Percentiles rank a stretch among this genome's conserved stretches.
Evolutionary conservation across 129 eudicot species (phyloP).

Genomic region (Saussurea involucrata): DNA sequence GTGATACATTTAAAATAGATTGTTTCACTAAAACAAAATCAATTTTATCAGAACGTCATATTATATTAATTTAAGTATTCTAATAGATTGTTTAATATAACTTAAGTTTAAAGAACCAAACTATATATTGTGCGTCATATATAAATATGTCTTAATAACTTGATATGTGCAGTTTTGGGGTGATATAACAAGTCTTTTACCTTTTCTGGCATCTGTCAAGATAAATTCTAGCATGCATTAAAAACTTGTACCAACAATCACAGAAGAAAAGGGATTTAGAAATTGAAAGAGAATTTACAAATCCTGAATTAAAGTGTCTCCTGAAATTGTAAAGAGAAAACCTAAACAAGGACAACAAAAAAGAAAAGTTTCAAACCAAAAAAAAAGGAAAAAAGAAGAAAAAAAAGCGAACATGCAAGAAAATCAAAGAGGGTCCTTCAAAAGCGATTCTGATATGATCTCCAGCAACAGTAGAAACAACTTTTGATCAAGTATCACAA

Average conservation of each 20-base stretch:
- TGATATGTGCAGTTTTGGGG: no score
- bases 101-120: no score
- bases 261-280: neutral
- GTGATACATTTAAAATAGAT: neutral
- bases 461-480: constrained; percentile 16
- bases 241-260: neutral
- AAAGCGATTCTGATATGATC: constrained; percentile 37
- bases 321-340: constrained; percentile 19
- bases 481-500: constrained; percentile 34
- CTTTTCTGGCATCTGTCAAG: neutral
- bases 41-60: neutral
- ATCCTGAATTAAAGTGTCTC: constrained; percentile 27
- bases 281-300: constrained; percentile 28
- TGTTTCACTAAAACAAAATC: neutral
- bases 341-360: constrained; percentile 19
- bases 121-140: no score
- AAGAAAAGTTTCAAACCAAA: constrained; percentile 7
- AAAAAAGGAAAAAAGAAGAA: neutral
- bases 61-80: no score
- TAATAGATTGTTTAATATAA: no score
- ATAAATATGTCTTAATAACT: no score
- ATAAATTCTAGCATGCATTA: neutral
- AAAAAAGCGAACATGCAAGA: constrained; percentile 29
- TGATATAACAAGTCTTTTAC: no score
- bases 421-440: constrained; percentile 42